phyloP scores from a whole-genome alignment of 2,329 filamentous ascomycete species.

The Colletotrichum sp. region DNA sequence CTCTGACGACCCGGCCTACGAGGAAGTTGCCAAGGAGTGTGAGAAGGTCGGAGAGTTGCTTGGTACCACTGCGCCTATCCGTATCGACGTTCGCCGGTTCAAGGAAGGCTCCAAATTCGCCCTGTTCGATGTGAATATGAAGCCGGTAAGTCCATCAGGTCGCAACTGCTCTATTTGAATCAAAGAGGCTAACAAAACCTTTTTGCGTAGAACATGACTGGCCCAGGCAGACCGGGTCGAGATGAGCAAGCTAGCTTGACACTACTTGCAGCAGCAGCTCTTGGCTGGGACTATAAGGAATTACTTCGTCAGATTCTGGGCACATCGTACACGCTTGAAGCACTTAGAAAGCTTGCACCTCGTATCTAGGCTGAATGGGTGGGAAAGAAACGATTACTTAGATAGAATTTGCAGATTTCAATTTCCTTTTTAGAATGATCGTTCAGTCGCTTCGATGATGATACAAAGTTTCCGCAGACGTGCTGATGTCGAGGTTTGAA shows the following conservation, averaged over 20 bases:
- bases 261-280: slow-evolving; percentile 42
- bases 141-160: slow-evolving; percentile 42
- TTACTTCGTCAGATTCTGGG: slow-evolving; percentile 41
- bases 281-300: slow-evolving; percentile 47
- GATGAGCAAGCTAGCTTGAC: slow-evolving; percentile 53
- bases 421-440: neutral
- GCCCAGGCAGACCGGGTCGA: slow-evolving; percentile 49
- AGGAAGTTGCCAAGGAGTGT: slow-evolving; percentile 39
- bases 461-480: neutral
- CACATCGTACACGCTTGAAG: neutral
- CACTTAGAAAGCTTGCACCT: neutral
- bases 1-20: slow-evolving; percentile 34
- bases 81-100: slow-evolving; percentile 50
- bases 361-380: neutral
- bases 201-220: slow-evolving; percentile 33
- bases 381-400: neutral
- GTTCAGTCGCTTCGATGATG: neutral
- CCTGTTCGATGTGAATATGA: slow-evolving; percentile 58
- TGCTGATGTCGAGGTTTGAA: neutral
- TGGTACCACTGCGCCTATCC: slow-evolving; percentile 46
- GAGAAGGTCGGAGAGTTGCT: slow-evolving; percentile 43
- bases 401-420: neutral
- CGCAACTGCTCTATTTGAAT: neutral
- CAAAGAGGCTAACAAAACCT: neutral
- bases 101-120: slow-evolving; percentile 41